Conservation (phyloP, 139 green algal species). For the Choricystis sp. region DNA sequence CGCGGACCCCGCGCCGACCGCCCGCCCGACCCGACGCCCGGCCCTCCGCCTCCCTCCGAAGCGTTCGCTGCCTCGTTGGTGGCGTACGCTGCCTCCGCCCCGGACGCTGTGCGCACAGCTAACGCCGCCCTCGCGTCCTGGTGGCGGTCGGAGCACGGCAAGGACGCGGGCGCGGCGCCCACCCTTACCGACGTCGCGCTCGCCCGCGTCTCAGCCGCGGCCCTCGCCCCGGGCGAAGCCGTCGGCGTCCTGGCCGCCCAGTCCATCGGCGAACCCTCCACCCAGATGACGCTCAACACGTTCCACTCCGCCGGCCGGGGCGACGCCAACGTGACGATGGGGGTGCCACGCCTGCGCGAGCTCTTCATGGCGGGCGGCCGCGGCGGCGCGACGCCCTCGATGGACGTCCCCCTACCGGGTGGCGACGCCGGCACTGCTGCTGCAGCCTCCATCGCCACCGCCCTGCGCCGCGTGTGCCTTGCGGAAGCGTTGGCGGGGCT, state of each 20-base stretch:
- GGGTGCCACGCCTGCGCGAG: slow-evolving; percentile 88
- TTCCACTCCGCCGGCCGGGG: slow-evolving; percentile 41
- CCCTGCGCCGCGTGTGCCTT: slow-evolving; percentile 63
- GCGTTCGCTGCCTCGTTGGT: background rate
- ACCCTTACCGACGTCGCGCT: background rate
- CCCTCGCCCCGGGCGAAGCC: slow-evolving; percentile 56
- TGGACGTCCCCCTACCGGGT: slow-evolving; percentile 17
- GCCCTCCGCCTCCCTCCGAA: background rate
- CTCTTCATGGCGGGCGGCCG: slow-evolving; percentile 89
- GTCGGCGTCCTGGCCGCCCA: slow-evolving; percentile 91
- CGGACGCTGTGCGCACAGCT: background rate
- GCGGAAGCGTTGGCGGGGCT: slow-evolving; percentile 45
- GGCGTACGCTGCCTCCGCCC: background rate
- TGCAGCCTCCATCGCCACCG: slow-evolving; percentile 41
- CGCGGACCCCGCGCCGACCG: too few species aligned
- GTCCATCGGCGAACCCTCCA: slow-evolving; percentile 79
- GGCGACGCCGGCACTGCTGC: background rate
- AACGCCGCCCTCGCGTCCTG: background rate
- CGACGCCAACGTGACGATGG: slow-evolving; percentile 95
- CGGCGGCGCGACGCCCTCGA: slow-evolving; percentile 79
- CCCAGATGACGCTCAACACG: slow-evolving; percentile 45
- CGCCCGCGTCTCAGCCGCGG: background rate
- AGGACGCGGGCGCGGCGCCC: too few species aligned
- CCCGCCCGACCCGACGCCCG: too few species aligned
- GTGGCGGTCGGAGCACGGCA: too few species aligned